A percentile compares a stretch with the other conserved stretches of the same genome.
Conservation (phyloP, 345 rosid genomes). For the Isatis tinctoria region DNA sequence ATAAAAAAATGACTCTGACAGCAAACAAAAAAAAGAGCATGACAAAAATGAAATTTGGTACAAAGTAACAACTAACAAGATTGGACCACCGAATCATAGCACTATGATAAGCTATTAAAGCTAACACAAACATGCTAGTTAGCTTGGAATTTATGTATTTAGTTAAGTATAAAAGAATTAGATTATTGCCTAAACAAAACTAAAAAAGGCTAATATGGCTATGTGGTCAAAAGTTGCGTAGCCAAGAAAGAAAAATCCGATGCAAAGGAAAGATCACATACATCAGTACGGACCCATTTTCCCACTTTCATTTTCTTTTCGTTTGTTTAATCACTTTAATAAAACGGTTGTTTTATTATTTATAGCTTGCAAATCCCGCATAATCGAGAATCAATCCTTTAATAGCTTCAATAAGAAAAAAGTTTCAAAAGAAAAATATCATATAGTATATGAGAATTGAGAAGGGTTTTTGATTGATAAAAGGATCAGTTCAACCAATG, state of each 20-base stretch:
- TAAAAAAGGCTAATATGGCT: constrained; percentile 24
- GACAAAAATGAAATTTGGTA: constrained; percentile 7
- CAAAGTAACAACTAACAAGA: constrained; percentile 12
- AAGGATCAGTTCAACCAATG: neutral
- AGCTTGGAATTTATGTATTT: constrained; percentile 10
- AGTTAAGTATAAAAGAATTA: constrained; percentile 14
- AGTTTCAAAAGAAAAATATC: neutral
- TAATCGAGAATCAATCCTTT: constrained; percentile 22
- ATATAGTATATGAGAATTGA: neutral
- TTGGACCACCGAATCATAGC: constrained; percentile 33
- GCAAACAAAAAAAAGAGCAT: neutral
- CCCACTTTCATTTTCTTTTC: constrained; percentile 26
- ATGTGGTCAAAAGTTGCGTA: constrained; percentile 30
- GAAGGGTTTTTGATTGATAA: neutral
- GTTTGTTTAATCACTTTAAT: constrained; percentile 23
- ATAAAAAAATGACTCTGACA: neutral
- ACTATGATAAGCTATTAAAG: constrained; percentile 33
- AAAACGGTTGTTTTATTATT: constrained; percentile 6
- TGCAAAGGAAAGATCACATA: constrained; percentile 20
- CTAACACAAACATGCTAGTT: constrained; percentile 17
- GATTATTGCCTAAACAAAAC: neutral
- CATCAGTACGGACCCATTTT: constrained; percentile 15
- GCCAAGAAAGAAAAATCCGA: constrained; percentile 16
- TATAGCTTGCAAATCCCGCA: constrained; percentile 13
- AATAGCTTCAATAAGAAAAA: constrained; percentile 16